A percentile compares a stretch with the other conserved stretches of the same genome.
phyloP scores from a whole-genome alignment of 257 asterid species.

The Primulina huaijiensis region DNA sequence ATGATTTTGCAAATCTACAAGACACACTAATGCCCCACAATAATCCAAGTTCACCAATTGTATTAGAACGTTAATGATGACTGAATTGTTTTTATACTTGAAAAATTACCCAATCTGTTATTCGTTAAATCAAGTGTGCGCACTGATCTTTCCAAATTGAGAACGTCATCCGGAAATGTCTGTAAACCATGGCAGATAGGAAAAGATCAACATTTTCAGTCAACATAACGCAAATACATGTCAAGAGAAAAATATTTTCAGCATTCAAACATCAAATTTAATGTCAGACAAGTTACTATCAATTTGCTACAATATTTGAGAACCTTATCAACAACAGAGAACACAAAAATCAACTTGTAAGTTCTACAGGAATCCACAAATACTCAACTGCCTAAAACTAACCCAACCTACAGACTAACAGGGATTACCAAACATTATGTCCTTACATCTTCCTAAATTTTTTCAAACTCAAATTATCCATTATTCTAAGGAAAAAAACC shows the following conservation, averaged over 20 bases:
- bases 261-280: slow-evolving; percentile 17
- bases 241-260: neutral
- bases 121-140: slow-evolving; percentile 90
- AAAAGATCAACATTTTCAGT: slow-evolving; percentile 14
- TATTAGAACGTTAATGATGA: neutral
- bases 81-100: slow-evolving; percentile 14
- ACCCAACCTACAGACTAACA: neutral
- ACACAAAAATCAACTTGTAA: neutral
- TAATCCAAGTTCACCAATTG: slow-evolving; percentile 3
- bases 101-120: slow-evolving; percentile 65
- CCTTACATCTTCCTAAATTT: neutral
- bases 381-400: neutral
- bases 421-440: neutral
- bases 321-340: neutral
- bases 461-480: neutral
- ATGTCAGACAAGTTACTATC: neutral
- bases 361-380: neutral
- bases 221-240: slow-evolving; percentile 9
- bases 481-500: slow-evolving; percentile 13
- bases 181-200: slow-evolving; percentile 22
- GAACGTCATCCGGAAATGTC: slow-evolving; percentile 88
- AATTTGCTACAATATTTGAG: neutral
- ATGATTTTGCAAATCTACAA: slow-evolving; percentile 1
- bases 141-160: slow-evolving; percentile 72
- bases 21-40: neutral